Evolutionary conservation across 2,329 filamentous ascomycete species (phyloP).

Genomic region (Fusarium foetens): DNA sequence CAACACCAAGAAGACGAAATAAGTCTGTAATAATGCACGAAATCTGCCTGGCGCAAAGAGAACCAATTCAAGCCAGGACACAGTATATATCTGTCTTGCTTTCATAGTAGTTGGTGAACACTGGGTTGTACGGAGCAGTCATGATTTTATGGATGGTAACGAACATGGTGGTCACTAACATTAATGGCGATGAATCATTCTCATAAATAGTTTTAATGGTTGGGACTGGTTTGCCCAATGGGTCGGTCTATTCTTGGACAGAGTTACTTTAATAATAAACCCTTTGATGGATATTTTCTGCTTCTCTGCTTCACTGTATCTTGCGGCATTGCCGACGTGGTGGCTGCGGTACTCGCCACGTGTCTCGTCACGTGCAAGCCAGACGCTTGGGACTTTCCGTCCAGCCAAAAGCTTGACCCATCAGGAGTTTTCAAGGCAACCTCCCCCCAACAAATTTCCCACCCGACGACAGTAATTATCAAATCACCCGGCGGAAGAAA

Average conservation of each 20-base stretch:
- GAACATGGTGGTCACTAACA: slow-evolving; percentile 41
- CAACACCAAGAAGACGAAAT: slow-evolving; percentile 49
- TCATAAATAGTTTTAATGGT: slow-evolving; percentile 41
- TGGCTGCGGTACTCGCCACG: slow-evolving; percentile 25
- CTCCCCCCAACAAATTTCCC: slow-evolving; percentile 16
- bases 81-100: slow-evolving; percentile 33
- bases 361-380: slow-evolving; percentile 36
- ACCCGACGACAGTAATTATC: slow-evolving; percentile 23
- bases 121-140: slow-evolving; percentile 31
- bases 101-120: slow-evolving; percentile 31
- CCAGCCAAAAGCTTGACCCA: slow-evolving; percentile 39
- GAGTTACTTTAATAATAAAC: slow-evolving; percentile 34
- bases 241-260: slow-evolving; percentile 32
- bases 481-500: slow-evolving; percentile 9
- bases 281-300: neutral
- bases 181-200: slow-evolving; percentile 38
- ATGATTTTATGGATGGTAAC: slow-evolving; percentile 44
- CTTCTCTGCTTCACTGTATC: neutral
- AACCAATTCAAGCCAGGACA: slow-evolving; percentile 6
- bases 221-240: slow-evolving; percentile 36
- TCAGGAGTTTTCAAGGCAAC: slow-evolving; percentile 36
- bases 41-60: neutral
- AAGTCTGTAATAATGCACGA: slow-evolving; percentile 10
- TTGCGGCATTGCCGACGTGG: slow-evolving; percentile 9
- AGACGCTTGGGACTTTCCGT: slow-evolving; percentile 7